Percentiles rank a stretch among this genome's conserved stretches.
phyloP scores from a whole-genome alignment of 192 early-diverging fungal species.

The Diversispora eburnea region DNA sequence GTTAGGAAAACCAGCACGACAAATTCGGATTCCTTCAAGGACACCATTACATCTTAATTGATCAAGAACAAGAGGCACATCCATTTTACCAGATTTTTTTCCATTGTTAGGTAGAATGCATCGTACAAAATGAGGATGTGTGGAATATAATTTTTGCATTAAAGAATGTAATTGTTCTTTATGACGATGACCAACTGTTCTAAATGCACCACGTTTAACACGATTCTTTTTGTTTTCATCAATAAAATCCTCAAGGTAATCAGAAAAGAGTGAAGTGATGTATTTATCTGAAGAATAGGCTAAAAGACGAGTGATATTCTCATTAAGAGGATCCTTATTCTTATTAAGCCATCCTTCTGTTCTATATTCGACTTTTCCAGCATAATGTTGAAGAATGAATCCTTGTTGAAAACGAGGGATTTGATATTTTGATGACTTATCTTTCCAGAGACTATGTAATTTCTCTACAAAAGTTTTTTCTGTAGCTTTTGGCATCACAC shows the following conservation, averaged over 20 bases:
- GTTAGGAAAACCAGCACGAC: conserved; percentile 93
- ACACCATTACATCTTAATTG: conserved; percentile 97
- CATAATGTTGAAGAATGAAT: conserved; percentile 92
- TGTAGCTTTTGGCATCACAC: conserved; percentile 93
- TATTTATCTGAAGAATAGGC: conserved; percentile 79
- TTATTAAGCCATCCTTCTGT: conserved; percentile 93
- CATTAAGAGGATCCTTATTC: conserved; percentile 98
- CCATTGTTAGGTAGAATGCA: conserved; percentile 96
- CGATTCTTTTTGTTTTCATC: conserved; percentile 36
- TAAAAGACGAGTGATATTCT: conserved; percentile 83
- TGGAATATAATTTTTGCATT: conserved; percentile 88
- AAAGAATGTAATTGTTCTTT: conserved; percentile 88
- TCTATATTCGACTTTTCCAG: conserved; percentile 92
- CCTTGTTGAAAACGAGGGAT: conserved; percentile 80
- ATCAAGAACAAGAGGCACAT: conserved; percentile 83
- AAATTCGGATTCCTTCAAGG: conserved; percentile 94
- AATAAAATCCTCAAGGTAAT: conserved; percentile 59
- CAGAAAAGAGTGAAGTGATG: conserved; percentile 76
- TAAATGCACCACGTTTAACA: conserved; percentile 83
- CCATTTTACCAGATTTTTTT: conserved; percentile 79
- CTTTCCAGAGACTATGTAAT: conserved; percentile 84
- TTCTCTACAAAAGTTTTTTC: conserved; percentile 95
- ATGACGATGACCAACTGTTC: conserved; percentile 91
- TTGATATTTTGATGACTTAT: conserved; percentile 84
- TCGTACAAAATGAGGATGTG: conserved; percentile 96